Percentiles rank a stretch among this genome's conserved stretches.
Conservation (phyloP, 2,329 filamentous ascomycete species). For the Malbranchea zuffiana region DNA sequence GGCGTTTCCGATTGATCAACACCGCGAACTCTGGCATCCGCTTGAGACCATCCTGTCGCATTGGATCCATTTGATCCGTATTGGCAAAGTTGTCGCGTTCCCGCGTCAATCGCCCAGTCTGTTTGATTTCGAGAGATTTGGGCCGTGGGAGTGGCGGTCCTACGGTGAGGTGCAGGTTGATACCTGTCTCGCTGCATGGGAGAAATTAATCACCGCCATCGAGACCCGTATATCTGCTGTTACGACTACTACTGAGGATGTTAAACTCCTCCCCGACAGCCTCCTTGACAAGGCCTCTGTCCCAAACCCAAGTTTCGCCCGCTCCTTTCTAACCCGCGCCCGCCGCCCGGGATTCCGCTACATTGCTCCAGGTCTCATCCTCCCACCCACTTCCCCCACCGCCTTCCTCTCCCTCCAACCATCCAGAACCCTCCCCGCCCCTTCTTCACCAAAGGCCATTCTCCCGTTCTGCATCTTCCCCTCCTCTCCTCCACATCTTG, state of each 20-base stretch:
- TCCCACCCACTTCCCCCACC: not conserved
- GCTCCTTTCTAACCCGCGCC: constrained; percentile 5
- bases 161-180: constrained; percentile 18
- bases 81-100: constrained; percentile 15
- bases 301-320: constrained; percentile 2
- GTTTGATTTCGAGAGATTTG: constrained; percentile 15
- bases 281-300: constrained; percentile 3
- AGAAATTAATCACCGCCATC: constrained; percentile 2
- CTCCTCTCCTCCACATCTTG: not conserved
- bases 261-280: not conserved
- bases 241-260: not conserved
- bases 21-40: constrained; percentile 18
- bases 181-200: constrained; percentile 6
- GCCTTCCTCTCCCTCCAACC: not conserved
- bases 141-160: constrained; percentile 24
- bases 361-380: constrained; percentile 3
- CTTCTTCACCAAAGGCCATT: constrained; percentile 2
- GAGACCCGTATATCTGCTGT: not conserved
- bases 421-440: constrained; percentile 2
- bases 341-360: constrained; percentile 1
- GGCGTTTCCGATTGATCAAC: constrained; percentile 14
- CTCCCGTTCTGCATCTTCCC: constrained; percentile 1
- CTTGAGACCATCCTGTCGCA: constrained; percentile 19
- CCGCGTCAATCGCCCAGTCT: constrained; percentile 13
- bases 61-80: constrained; percentile 19